phyloP scores from a whole-genome alignment of 2,329 filamentous ascomycete species.

The Diaporthe citriasiana region DNA sequence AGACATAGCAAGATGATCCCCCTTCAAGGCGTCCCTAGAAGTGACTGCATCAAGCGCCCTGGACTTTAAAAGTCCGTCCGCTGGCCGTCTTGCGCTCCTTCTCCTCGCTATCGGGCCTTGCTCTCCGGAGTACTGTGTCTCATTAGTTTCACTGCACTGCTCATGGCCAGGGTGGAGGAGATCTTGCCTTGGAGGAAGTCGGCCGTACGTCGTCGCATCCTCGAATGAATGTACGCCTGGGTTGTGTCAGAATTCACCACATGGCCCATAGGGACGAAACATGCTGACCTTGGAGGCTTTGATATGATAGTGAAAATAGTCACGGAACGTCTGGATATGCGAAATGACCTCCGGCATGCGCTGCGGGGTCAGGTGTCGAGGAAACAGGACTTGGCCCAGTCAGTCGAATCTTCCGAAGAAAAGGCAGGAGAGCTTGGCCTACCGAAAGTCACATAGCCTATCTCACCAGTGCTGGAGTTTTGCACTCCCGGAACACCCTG shows the following conservation, averaged over 20 bases:
- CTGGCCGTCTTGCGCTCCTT: slow-evolving; percentile 98
- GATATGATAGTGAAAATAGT: slow-evolving; percentile 99
- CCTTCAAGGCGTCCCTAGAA: slow-evolving; percentile 44
- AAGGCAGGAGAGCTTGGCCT: slow-evolving; percentile 49
- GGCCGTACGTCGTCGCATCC: slow-evolving; percentile 97
- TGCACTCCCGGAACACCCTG: slow-evolving; percentile 88
- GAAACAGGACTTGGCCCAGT: slow-evolving; percentile 82
- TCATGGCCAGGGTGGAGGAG: background rate
- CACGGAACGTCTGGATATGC: slow-evolving; percentile 99
- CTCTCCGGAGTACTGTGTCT: slow-evolving; percentile 86
- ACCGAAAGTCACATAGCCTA: slow-evolving; percentile 99
- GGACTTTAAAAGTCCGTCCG: slow-evolving; percentile 86
- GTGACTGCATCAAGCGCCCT: slow-evolving; percentile 50
- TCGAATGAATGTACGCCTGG: slow-evolving; percentile 94
- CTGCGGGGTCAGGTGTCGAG: slow-evolving; percentile 91
- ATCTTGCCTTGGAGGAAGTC: slow-evolving; percentile 94
- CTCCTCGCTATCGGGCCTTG: slow-evolving; percentile 94
- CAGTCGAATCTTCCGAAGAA: slow-evolving; percentile 35
- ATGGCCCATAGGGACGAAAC: slow-evolving; percentile 36
- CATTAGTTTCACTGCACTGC: slow-evolving; percentile 47
- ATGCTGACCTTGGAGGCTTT: slow-evolving; percentile 88
- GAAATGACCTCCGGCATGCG: slow-evolving; percentile 96
- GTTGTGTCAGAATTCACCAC: slow-evolving; percentile 12
- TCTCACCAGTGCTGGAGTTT: slow-evolving; percentile 82
- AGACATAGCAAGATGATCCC: background rate